phyloP scores from a whole-genome alignment of 257 asterid genomes.

The Paraleonurus japonicus region DNA sequence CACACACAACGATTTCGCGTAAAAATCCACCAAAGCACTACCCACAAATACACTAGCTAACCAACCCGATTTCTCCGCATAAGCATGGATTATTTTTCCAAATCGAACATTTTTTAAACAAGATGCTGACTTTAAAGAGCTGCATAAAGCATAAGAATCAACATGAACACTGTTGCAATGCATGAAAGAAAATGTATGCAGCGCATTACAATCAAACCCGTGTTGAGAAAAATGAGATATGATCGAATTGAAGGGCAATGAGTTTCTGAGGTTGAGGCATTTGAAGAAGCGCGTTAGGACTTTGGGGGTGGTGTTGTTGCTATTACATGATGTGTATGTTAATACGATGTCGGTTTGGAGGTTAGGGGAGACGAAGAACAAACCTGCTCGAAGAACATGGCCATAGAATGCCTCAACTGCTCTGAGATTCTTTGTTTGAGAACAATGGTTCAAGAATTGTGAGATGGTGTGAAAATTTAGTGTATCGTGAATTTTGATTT shows the following conservation, averaged over 20 bases:
- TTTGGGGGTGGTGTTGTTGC: too few species aligned
- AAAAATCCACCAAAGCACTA: conserved; percentile 61
- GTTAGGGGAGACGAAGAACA: conserved; percentile 52
- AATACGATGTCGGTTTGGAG: conserved; percentile 58
- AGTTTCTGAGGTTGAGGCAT: conserved; percentile 46
- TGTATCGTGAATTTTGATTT: conserved; percentile 25
- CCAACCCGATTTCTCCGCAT: conserved; percentile 58
- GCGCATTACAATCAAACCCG: conserved; percentile 51
- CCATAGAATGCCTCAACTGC: conserved; percentile 45
- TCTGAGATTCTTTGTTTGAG: conserved; percentile 46
- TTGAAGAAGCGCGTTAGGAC: conserved; percentile 35
- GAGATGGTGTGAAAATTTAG: conserved; percentile 37
- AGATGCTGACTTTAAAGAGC: conserved; percentile 48
- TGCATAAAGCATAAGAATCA: conserved; percentile 70
- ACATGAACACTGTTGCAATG: conserved; percentile 46
- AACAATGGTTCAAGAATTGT: conserved; percentile 49
- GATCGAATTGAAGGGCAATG: conserved; percentile 43
- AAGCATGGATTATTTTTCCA: conserved; percentile 53
- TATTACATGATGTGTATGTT: conserved; percentile 38
- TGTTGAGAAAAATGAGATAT: conserved; percentile 27
- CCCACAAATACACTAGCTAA: conserved; percentile 76
- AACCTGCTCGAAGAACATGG: conserved; percentile 48
- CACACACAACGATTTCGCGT: conserved; percentile 35
- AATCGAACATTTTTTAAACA: conserved; percentile 30
- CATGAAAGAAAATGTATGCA: conserved; percentile 62